phyloP scores from a whole-genome alignment of 2,329 filamentous ascomycete species.

The Metarhizium brunneum region DNA sequence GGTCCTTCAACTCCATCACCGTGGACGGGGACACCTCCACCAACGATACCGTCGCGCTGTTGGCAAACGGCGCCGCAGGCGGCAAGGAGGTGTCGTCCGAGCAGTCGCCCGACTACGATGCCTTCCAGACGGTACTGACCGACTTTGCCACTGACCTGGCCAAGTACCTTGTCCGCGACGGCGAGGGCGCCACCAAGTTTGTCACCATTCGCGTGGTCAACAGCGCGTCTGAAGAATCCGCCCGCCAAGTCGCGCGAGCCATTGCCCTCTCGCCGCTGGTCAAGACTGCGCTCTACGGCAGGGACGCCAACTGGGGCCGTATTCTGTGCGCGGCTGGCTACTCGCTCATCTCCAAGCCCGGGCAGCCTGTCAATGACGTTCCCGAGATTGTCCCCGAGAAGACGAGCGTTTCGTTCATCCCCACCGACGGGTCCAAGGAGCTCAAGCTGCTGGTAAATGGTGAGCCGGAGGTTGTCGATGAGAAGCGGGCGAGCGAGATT shows the following conservation, averaged over 20 bases:
- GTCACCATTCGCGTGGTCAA: slow-evolving; percentile 82
- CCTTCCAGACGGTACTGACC: slow-evolving; percentile 62
- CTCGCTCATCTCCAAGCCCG: slow-evolving; percentile 51
- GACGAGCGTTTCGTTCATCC: slow-evolving; percentile 72
- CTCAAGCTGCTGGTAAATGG: slow-evolving; percentile 69
- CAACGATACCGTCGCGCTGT: slow-evolving; percentile 87
- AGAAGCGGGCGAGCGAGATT: slow-evolving; percentile 67
- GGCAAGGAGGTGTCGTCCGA: slow-evolving; percentile 52
- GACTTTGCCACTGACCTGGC: slow-evolving; percentile 76
- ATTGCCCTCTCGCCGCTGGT: slow-evolving; percentile 90
- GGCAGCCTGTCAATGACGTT: slow-evolving; percentile 47
- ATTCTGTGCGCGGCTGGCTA: slow-evolving; percentile 94
- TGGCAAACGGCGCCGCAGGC: slow-evolving; percentile 91
- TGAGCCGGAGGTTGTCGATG: slow-evolving; percentile 72
- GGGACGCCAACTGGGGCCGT: slow-evolving; percentile 97
- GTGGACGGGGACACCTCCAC: slow-evolving; percentile 96
- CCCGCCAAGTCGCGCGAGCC: slow-evolving; percentile 71
- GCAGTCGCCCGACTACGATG: slow-evolving; percentile 53
- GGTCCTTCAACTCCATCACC: slow-evolving; percentile 93
- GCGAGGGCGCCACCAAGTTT: slow-evolving; percentile 97
- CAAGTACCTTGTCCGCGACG: slow-evolving; percentile 89
- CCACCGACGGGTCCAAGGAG: slow-evolving; percentile 66
- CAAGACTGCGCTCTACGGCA: slow-evolving; percentile 94
- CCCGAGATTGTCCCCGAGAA: slow-evolving; percentile 56
- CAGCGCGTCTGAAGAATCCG: slow-evolving; percentile 58